Base-by-base conservation (phyloP, 139 green algal genomes). In the Closterium sp. region DNA sequence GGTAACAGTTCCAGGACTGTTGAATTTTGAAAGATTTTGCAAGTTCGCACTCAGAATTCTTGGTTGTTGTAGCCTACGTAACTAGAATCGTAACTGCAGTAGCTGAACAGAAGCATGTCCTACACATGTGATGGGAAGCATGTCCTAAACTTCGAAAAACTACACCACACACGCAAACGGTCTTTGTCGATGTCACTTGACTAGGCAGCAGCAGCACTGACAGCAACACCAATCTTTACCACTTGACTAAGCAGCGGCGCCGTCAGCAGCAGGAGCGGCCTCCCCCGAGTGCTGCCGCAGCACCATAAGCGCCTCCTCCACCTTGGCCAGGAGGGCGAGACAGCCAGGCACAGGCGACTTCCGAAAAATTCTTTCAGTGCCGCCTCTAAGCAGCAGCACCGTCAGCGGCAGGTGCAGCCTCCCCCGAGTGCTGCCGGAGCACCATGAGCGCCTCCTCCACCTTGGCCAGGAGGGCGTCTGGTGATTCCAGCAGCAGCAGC, bases 401-500 rank as follows among this genome's bases (percentile, higher is more conserved):
- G 17, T 87, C 89, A 88, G 29, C 30, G 2, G 73, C 31, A 28
- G 30, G n/a, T 2, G 24, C 89, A 0, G 42, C 27, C 24, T 30
- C 30, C 30, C 28, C 30, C 70, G 89, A 45, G 89, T 91, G 89
- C 22, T 88, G 85, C 19, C 92, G 31, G 7, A 96, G 88, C 89
- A 96, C 94, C 30, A 89, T 91, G 17, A 96, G 42, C 7, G 94
- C 94, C 50, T 96, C 95, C 13, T 94, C 45, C 21, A 96, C 95
- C 94, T 96, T 96, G 85, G 70, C 28, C 24, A 24, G 70, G 27
- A 96, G 90, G 13, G 95, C 92, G 22, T 96, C 93, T 30, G 91
- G 79, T 13, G 89, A 91, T 30, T 96, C 95, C 29, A 97, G 88
- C 19, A 97, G 94, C 50, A 93, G 94, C 31, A 97, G 91, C 70